These are phyloP conservation scores for Olyra latifolia DNA, from an alignment of 176 grass and related monocot species.

Conservation along the genomic window DNA sequence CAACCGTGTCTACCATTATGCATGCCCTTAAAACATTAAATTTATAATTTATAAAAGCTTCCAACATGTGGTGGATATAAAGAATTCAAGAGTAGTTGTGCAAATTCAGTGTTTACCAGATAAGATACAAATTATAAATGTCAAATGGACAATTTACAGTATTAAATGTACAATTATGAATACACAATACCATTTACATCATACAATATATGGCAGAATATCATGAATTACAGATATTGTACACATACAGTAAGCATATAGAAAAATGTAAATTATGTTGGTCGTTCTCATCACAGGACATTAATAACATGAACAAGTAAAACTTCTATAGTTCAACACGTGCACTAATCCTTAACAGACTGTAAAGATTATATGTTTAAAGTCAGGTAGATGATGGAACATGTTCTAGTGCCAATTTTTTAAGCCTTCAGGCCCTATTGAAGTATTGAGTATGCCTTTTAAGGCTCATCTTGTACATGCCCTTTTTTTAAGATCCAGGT, in stretches of 20 bases:
- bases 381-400: background rate
- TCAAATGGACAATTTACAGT: background rate
- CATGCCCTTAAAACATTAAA: too few relatives aligned
- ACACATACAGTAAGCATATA: background rate
- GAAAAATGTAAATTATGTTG: conserved; percentile 2
- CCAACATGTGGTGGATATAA: too few relatives aligned
- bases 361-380: background rate
- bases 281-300: conserved; percentile 16
- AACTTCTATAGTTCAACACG: conserved; percentile 5
- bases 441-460: background rate
- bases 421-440: background rate
- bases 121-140: background rate
- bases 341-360: conserved; percentile 6
- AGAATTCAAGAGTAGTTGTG: background rate
- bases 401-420: background rate
- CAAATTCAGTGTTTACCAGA: background rate
- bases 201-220: conserved; percentile 2
- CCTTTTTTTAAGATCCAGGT: background rate
- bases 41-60: too few relatives aligned
- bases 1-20: too few relatives aligned
- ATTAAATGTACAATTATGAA: conserved; percentile 14
- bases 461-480: background rate
- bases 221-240: background rate
- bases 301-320: background rate
- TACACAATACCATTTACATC: background rate